Evolutionary conservation across 1,139 yeast genomes (phyloP).

Genomic region (Groenewaldozyma auringiensis): DNA sequence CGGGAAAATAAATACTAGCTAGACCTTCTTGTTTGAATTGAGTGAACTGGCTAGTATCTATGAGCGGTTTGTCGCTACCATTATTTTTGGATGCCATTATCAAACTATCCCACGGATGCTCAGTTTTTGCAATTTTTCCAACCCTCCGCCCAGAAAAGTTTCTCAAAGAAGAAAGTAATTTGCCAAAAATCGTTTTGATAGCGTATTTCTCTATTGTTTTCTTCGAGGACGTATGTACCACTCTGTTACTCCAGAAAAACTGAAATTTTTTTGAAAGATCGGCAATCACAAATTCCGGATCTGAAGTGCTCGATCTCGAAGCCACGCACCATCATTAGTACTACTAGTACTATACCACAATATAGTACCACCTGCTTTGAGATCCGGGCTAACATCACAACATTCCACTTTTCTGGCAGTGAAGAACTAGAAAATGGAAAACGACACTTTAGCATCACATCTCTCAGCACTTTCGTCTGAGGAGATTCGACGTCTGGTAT

Average conservation of each 20-base stretch:
- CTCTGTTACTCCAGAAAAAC: too few species aligned
- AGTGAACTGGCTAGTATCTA: not conserved
- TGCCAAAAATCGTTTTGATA: not conserved
- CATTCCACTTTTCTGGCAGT: too few species aligned
- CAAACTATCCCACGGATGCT: not conserved
- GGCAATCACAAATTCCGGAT: too few species aligned
- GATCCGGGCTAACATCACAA: too few species aligned
- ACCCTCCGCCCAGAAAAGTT: not conserved
- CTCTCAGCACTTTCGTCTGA: not conserved
- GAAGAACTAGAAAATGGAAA: constrained; percentile 1
- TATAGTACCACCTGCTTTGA: too few species aligned
- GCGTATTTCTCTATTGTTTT: too few species aligned
- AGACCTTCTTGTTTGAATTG: constrained; percentile 49
- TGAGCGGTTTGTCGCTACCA: not conserved
- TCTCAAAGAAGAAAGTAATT: not conserved
- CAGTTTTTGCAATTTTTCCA: not conserved
- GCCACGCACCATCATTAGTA: too few species aligned
- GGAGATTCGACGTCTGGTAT: not conserved
- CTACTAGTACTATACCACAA: too few species aligned
- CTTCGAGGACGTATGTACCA: too few species aligned
- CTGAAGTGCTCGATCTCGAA: too few species aligned
- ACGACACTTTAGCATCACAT: not conserved
- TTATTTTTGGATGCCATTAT: not conserved
- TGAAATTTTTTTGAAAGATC: too few species aligned
- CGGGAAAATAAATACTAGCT: constrained; percentile 72